Evolutionary conservation across 805 yeast species (phyloP).

Genomic region (Phaffomyces opuntiae): DNA sequence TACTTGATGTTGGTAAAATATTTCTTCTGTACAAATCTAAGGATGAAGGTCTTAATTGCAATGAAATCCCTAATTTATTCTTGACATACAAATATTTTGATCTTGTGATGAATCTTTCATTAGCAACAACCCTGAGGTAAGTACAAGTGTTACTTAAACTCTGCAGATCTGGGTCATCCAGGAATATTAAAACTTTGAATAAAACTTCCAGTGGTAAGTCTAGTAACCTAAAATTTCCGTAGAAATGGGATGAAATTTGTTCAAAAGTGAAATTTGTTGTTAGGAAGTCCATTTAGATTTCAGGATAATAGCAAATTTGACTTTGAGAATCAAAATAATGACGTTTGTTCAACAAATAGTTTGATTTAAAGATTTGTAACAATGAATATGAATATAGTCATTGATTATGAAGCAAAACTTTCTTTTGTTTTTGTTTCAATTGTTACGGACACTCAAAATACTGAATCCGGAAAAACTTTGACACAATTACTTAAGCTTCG

Average conservation of each 20-base stretch:
- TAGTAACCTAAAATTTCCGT: constrained; percentile 15
- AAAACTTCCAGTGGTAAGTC: constrained; percentile 20
- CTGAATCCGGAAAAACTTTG: too few species aligned
- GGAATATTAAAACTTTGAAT: constrained; percentile 16
- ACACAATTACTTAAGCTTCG: too few species aligned
- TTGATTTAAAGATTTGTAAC: too few species aligned
- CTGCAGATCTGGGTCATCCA: constrained; percentile 19
- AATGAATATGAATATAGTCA: too few species aligned
- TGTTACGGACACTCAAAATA: too few species aligned
- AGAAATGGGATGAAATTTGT: constrained; percentile 7
- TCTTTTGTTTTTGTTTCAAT: too few species aligned
- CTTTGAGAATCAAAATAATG: too few species aligned
- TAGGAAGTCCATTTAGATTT: constrained; percentile 16
- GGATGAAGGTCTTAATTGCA: constrained; percentile 12
- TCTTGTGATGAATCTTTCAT: constrained; percentile 16
- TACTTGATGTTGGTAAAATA: constrained; percentile 11
- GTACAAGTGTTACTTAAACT: constrained; percentile 13
- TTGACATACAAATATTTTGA: constrained; percentile 18
- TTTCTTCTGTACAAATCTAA: constrained; percentile 11
- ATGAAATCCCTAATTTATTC: constrained; percentile 14
- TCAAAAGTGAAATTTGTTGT: constrained; percentile 16
- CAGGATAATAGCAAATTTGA: too few species aligned
- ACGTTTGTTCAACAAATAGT: too few species aligned
- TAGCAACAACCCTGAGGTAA: constrained; percentile 12
- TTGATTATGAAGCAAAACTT: too few species aligned